Evolutionary conservation across 441 rosid genomes (phyloP), one percentile per base, ranked within the genome.

Genomic region (Oxalis stricta): DNA sequence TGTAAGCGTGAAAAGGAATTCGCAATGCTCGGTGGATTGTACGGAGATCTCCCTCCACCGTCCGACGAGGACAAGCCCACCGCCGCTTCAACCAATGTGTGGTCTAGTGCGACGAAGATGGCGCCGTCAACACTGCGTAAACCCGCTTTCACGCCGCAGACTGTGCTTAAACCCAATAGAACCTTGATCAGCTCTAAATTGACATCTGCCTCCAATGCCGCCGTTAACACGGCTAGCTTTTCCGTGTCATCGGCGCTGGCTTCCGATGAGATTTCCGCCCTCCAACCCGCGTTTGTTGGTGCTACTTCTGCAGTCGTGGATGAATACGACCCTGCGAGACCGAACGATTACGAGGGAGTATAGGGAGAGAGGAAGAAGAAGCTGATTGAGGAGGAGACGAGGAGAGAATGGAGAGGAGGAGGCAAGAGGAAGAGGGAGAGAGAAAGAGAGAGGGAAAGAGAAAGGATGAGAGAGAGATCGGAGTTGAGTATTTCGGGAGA

Each of bases 21-120:
- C 16, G 47, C 53, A 38, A 85, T 85, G 98, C 71, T 85, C 0
- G 99, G 96, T 13, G 99, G 99, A 7, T 64, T 91, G 56, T 91
- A 86, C 64, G 99, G 96, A 10, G 96, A 86, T 44, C 94, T 91
- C 7, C 95, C 99, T 44, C 99, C 99, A 12, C 96, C 99, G 7
- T 75, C 96, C 7, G 95, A 81, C 41, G 95, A 83, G 20, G 84
- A 81, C 24, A 83, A 85, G 38, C 61, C 94, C 24, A 56, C 63
- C 19, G 54, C 61, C 28, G 64, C 38, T 26, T 8, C 82, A 57
- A 33, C 95, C 22, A 58, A 77, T 38, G 91, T 77, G 15, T 91
- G 96, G 99, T 86, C 99, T 8, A 71, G 73, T 65, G 74, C 69
- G 58, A 63, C 86, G 24, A 76, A 84, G 52, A 83, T 86, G 79